Evolutionary conservation across 1,284 basidiomycete genomes (phyloP), one percentile per base, ranked within the genome.

Genomic region (Coniophora puteana): DNA sequence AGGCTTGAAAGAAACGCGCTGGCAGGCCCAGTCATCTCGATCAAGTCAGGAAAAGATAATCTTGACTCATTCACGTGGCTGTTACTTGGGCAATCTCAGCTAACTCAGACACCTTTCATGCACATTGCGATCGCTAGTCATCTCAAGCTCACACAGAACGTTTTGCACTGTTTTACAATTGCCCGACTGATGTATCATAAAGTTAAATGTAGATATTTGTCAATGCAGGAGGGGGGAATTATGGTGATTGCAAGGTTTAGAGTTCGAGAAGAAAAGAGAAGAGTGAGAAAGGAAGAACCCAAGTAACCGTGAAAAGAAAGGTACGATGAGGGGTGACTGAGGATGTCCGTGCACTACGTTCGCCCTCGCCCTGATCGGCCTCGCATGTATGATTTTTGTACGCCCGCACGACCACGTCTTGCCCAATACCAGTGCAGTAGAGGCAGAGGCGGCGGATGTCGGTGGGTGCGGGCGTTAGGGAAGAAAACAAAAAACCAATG

Each of bases 311-410:
- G 41, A 34, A 44, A 37, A 23, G 28, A 40, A 21, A 26, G 24
- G 20, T 20, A 27, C 41, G 42, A 43, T 38, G 51, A 52, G 54
- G 52, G 50, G 46, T 48, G 47, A 46, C 41, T 56, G 54, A 53
- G 51, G 58, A 53, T 65, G 46, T 62, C 54, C 62, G 61, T 67
- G 62, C 63, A 51, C 66, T 66, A 66, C 66, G 60, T 66, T 45
- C 51, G 54, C 51, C 57, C 64, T 62, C 49, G 32, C 37, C 43
- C 49, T 47, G 40, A 38, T 31, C 18, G 37, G 59, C 59, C 58
- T 62, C 60, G 54, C 58, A 58, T 26, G 30, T 20, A 36, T 59
- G 54, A 40, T 46, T 57, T 61, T 50, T 37, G 18, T 35, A 32
- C 31, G 29, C 16, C 22, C 34, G 30, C n/a, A 25, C 25, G 25